Conservation (phyloP, 2,329 filamentous ascomycete genomes). For the Epichloe gansuensis region DNA sequence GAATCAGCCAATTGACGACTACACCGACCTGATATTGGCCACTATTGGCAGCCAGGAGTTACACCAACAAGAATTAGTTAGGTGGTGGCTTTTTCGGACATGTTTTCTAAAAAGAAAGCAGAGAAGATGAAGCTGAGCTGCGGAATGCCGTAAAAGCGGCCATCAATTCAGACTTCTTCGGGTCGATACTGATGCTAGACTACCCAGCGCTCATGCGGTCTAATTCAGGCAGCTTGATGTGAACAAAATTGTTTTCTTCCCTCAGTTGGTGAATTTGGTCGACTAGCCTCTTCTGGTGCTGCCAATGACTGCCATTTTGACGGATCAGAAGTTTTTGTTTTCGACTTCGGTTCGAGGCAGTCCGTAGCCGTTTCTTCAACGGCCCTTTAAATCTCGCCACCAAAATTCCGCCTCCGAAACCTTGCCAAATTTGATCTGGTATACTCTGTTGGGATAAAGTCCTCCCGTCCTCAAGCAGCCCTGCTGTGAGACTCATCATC, state of each 20-base stretch:
- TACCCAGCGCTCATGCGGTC: neutral
- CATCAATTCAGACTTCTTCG: neutral
- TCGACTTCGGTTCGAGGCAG: too few species aligned
- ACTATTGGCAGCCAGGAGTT: constrained; percentile 6
- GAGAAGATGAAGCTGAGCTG: constrained; percentile 2
- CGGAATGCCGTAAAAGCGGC: neutral
- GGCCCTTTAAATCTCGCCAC: neutral
- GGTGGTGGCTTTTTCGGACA: constrained; percentile 2
- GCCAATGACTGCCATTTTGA: too few species aligned
- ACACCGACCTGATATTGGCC: neutral
- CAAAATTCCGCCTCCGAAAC: neutral
- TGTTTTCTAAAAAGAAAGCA: neutral
- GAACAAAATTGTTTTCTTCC: neutral
- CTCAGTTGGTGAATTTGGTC: neutral
- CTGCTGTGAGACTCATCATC: constrained; percentile 6
- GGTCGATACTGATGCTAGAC: neutral
- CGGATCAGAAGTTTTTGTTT: too few species aligned
- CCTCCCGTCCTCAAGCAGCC: neutral
- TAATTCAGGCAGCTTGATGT: neutral
- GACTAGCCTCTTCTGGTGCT: neutral
- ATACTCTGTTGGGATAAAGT: neutral
- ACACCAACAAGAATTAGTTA: constrained; percentile 8
- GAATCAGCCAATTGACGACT: neutral
- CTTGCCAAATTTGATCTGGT: neutral
- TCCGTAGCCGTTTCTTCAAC: too few species aligned